Conservation (phyloP, 108 stramenopile genomes). For the Stephanodiscus minutulus region DNA sequence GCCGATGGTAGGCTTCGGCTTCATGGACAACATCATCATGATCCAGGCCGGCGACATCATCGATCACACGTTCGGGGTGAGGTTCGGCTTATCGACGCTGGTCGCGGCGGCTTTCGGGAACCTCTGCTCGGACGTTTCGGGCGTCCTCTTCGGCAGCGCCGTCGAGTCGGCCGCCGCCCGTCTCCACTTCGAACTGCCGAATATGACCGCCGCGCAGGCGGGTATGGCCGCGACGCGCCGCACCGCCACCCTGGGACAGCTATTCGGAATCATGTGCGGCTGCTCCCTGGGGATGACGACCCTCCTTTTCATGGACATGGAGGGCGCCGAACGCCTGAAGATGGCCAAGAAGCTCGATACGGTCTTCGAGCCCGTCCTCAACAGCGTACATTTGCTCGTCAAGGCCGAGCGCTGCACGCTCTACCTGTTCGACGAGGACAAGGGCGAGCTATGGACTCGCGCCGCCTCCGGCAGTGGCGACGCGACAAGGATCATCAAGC, state of each 20-base stretch:
- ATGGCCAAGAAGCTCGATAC: too few species aligned
- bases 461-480: too few species aligned
- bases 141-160: conserved; percentile 46
- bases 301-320: conserved; percentile 60
- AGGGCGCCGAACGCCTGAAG: neutral
- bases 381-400: too few species aligned
- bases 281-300: conserved; percentile 70
- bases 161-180: conserved; percentile 32
- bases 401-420: too few species aligned
- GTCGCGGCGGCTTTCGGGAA: conserved; percentile 66
- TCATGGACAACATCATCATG: conserved; percentile 82
- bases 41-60: conserved; percentile 72
- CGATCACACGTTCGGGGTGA: conserved; percentile 67
- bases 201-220: conserved; percentile 57
- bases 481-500: too few species aligned
- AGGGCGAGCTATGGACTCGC: too few species aligned
- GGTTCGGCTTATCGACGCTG: conserved; percentile 72
- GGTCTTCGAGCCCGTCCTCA: too few species aligned
- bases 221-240: conserved; percentile 18
- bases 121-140: conserved; percentile 36
- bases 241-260: conserved; percentile 45
- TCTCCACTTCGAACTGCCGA: conserved; percentile 33
- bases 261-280: conserved; percentile 61
- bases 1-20: conserved; percentile 51
- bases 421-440: too few species aligned